Evolutionary conservation across 2,329 filamentous ascomycete species (phyloP).

Genomic region (Ophiostoma novo-ulmi): DNA sequence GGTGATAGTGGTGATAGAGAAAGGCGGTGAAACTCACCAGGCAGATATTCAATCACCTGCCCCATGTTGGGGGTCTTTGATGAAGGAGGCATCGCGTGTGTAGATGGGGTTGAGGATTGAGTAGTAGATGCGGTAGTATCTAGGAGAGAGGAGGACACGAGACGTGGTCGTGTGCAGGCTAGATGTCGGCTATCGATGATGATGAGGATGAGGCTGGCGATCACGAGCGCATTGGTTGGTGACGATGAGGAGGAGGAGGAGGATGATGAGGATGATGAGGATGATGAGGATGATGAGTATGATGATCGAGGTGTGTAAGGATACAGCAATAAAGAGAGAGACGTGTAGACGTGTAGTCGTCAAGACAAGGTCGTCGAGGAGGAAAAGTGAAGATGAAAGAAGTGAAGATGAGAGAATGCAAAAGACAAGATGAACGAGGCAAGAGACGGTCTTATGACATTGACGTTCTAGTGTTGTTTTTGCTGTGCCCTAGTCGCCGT

Average conservation of each 20-base stretch:
- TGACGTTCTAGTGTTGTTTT: not conserved
- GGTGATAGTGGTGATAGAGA: not conserved
- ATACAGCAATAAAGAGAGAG: not conserved
- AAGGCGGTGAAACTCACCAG: constrained; percentile 55
- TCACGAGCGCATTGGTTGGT: constrained; percentile 10
- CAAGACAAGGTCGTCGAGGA: not conserved
- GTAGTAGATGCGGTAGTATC: not conserved
- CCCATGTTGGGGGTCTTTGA: constrained; percentile 59
- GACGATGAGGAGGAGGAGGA: not conserved
- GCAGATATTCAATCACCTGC: constrained; percentile 93
- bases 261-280: not conserved
- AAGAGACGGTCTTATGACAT: constrained; percentile 2
- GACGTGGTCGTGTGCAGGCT: not conserved
- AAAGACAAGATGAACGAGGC: constrained; percentile 11
- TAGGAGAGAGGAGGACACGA: not conserved
- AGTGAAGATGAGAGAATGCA: not conserved
- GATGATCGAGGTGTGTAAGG: not conserved
- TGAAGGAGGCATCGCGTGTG: constrained; percentile 46
- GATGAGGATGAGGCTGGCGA: not conserved
- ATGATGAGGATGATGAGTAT: not conserved
- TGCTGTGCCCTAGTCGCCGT: constrained; percentile 2
- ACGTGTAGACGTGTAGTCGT: not conserved
- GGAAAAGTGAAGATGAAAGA: constrained; percentile 1
- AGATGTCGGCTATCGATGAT: constrained; percentile 5
- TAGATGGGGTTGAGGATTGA: not conserved